Percentiles rank a stretch among this genome's conserved stretches.
Conservation (phyloP, 1,139 yeast genomes). For the Suhomyces wounanorum region DNA sequence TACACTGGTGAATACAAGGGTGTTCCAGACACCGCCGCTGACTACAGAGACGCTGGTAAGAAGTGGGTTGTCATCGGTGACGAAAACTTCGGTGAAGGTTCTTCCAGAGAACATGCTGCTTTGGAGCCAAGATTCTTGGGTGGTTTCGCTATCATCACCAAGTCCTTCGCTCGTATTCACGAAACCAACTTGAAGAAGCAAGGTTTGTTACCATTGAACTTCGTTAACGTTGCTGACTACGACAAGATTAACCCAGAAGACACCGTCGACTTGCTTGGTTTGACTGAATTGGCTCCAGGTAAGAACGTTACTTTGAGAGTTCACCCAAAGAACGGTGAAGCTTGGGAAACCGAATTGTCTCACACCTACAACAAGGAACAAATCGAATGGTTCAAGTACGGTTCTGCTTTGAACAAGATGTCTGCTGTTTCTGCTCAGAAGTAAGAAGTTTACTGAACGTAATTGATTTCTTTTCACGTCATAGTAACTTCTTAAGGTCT, state of each 20-base stretch:
- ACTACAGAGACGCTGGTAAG: constrained; percentile 90
- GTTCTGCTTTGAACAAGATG: constrained; percentile 99
- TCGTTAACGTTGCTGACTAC: constrained; percentile 83
- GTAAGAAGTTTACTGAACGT: constrained; percentile 4
- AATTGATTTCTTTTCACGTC: constrained; percentile 2
- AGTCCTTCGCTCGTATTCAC: constrained; percentile 95
- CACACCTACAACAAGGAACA: constrained; percentile 97
- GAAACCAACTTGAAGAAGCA: constrained; percentile 43
- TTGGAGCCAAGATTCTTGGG: constrained; percentile 99
- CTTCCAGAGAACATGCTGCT: constrained; percentile 99
- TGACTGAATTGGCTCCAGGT: constrained; percentile 89
- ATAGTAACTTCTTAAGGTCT: constrained; percentile 8
- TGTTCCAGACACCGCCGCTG: constrained; percentile 95
- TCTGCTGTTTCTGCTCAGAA: constrained; percentile 46
- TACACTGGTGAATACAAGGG: constrained; percentile 91
- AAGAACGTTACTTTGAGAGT: constrained; percentile 84
- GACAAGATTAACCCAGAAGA: constrained; percentile 93
- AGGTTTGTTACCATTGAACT: constrained; percentile 86
- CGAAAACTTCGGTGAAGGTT: constrained; percentile 99
- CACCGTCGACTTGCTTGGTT: constrained; percentile 84
- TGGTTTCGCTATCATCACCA: constrained; percentile 95
- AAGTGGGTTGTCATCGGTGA: constrained; percentile 99
- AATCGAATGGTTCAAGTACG: constrained; percentile 98
- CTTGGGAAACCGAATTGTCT: constrained; percentile 87
- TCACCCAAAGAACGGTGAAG: constrained; percentile 80